A percentile compares a stretch with the other conserved stretches of the same genome.
These are phyloP conservation scores for Cladosporium sp. DNA, from an alignment of 2,329 filamentous ascomycete genomes.

Conservation along the genomic window DNA sequence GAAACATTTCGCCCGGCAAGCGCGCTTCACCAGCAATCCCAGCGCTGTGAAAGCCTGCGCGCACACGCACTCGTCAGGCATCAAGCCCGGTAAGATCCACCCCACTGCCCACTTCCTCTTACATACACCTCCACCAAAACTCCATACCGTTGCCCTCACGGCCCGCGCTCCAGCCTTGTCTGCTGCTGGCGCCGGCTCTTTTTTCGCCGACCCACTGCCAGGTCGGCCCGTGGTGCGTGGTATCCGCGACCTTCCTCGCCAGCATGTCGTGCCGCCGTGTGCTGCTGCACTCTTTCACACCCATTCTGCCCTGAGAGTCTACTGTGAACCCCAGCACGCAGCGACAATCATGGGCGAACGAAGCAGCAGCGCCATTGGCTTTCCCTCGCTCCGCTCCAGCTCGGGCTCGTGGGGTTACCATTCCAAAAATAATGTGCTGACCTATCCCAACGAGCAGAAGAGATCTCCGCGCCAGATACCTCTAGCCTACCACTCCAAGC, in stretches of 20 bases:
- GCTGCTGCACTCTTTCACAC: conserved; percentile 3
- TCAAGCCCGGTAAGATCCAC: conserved; percentile 7
- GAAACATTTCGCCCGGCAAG: not conserved
- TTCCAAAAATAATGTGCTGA: conserved; percentile 6
- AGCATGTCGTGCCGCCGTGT: not conserved
- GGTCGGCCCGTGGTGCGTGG: conserved; percentile 4
- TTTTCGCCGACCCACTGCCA: conserved; percentile 6
- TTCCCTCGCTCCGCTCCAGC: not conserved
- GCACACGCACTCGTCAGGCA: not conserved
- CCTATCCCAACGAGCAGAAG: conserved; percentile 9
- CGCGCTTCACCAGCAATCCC: conserved; percentile 4
- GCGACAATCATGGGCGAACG: conserved; percentile 9
- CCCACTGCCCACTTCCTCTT: conserved; percentile 2
- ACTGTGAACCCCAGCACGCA: not conserved
- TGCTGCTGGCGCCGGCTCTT: conserved; percentile 9
- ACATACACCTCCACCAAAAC: not conserved
- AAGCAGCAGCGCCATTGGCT: conserved; percentile 3
- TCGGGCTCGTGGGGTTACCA: conserved; percentile 7
- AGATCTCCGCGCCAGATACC: conserved; percentile 3
- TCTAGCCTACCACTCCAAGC: conserved; percentile 10
- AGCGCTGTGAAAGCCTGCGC: not conserved
- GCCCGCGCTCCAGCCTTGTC: not conserved
- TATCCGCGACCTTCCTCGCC: not conserved
- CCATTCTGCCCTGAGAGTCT: not conserved
- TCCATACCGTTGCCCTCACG: not conserved